Evolutionary conservation across 169 alveolate genomes (phyloP), one percentile per base, ranked within the genome.

Genomic region (Eimeria praecox): DNA sequence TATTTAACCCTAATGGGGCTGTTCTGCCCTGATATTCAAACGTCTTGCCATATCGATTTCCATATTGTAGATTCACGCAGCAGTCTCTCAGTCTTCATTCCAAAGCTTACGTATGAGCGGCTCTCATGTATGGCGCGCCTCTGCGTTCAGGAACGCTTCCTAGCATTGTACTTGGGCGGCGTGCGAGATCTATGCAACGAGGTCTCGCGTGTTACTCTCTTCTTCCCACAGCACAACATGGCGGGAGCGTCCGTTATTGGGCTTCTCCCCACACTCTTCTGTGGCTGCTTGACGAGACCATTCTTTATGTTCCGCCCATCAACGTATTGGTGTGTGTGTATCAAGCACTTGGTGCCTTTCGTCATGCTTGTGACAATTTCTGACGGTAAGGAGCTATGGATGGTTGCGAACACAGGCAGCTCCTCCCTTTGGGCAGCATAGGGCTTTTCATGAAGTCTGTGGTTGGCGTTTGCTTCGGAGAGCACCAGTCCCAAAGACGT

Each of bases 321-420:
- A 24, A 86, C 92, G 82, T 86, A 35, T 27, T 86, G 92, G 92
- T 86, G 92, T 40, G 92, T 86, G 16, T 86, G 92, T 71, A 86
- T 86, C 92, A 86, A 86, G 62, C 92, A 86, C 78, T 40, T 86
- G 38, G 92, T 86, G 59, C 92, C 92, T n/a, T 54, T 86, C 38
- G 92, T 86, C 92, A 86, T 86, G 92, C 80, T 62, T 27, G 92
- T 86, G 38, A 56, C 92, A 30, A 86, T 86, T 38, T 49, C 66
- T 56, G 92, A 86, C 80, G 92, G 92, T 86, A 56, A 86, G 92
- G 10, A 82, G 10, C 44, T 30, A 42, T 35, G 22, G 38, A 75
- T 22, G 33, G 33, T 40, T 73, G 9, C 27, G 22, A 46, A 27
- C 85, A 38, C 14, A 1, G 40, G 0, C 14, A 64, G 75, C 38